A percentile compares a stretch with the other conserved stretches of the same genome.
phyloP scores from a whole-genome alignment of 306 rosid genomes.

The Cucumis sativus region Cucumber_9930_V3 NC_026655.2:5283501-5284000 shows the following conservation, averaged over 20 bases:
- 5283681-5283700: neutral
- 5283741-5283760: slow-evolving; percentile 31
- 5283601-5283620: slow-evolving; percentile 91
- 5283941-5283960: neutral
- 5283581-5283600: slow-evolving; percentile 92
- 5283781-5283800: slow-evolving; percentile 92
- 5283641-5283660: neutral
- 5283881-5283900: slow-evolving; percentile 67
- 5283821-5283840: slow-evolving; percentile 80
- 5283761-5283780: slow-evolving; percentile 96
- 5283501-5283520: neutral
- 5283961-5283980: neutral
- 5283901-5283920: slow-evolving; percentile 20
- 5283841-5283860: slow-evolving; percentile 94
- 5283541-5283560: slow-evolving; percentile 60
- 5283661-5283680: neutral
- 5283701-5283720: neutral
- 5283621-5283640: slow-evolving; percentile 88
- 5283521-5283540: neutral
- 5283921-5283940: neutral
- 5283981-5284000: slow-evolving; percentile 83
- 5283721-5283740: neutral
- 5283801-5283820: slow-evolving; percentile 74
- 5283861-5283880: slow-evolving; percentile 85
- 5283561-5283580: slow-evolving; percentile 75